phyloP scores from a whole-genome alignment of 495 filamentous ascomycete genomes.

The Aspergillus funiculosus region DNA sequence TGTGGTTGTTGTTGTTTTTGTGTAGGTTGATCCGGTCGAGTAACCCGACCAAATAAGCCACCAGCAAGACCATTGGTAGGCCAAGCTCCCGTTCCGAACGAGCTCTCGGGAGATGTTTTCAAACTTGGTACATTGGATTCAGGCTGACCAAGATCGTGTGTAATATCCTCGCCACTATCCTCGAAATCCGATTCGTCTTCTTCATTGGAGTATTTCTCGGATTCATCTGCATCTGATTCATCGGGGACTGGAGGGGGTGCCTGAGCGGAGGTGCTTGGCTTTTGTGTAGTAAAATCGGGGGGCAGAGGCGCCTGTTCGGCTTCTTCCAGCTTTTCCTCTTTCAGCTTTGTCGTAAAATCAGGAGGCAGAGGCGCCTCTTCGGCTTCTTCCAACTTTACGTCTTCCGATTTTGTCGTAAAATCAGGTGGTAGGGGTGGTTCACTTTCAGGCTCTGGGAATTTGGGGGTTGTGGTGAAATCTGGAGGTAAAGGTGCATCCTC shows the following conservation, averaged over 20 bases:
- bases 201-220: conserved; percentile 34
- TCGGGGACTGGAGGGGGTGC: conserved; percentile 16
- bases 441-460: conserved; percentile 18
- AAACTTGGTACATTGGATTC: conserved; percentile 37
- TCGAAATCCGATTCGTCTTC: conserved; percentile 36
- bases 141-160: conserved; percentile 57
- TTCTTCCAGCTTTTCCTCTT: conserved; percentile 9
- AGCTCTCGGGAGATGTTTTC: conserved; percentile 59
- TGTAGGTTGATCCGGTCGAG: conserved; percentile 20
- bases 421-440: conserved; percentile 33
- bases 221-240: conserved; percentile 24
- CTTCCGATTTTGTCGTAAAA: conserved; percentile 8
- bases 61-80: conserved; percentile 35
- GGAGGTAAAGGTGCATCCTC: conserved; percentile 57
- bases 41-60: conserved; percentile 38
- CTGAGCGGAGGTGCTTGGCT: conserved; percentile 14
- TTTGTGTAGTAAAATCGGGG: conserved; percentile 27
- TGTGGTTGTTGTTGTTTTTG: conserved; percentile 22
- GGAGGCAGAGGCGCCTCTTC: conserved; percentile 33
- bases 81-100: conserved; percentile 52
- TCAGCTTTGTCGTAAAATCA: conserved; percentile 19
- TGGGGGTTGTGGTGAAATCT: conserved; percentile 43
- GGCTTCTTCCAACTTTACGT: conserved; percentile 8
- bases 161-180: conserved; percentile 42
- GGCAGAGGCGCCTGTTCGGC: conserved; percentile 29